Evolutionary conservation across 371 early-diverging fungal genomes (phyloP).

Genomic region (Actinomortierella ambigua): DNA sequence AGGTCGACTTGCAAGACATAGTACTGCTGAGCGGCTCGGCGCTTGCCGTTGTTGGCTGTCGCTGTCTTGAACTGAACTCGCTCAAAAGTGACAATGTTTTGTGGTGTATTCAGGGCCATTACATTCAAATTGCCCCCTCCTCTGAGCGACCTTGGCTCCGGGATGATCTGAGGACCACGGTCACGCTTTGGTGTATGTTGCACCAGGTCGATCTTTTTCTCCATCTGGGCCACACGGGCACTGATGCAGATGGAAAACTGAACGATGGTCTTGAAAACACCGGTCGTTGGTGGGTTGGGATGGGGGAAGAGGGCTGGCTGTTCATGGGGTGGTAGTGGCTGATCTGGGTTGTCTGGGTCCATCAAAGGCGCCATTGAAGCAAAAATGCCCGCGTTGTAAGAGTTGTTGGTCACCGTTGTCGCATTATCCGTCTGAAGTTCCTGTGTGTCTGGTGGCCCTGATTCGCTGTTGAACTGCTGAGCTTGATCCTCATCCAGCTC

Average conservation of each 20-base stretch:
- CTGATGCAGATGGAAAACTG: constrained; percentile 74
- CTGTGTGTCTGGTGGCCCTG: too few relatives aligned
- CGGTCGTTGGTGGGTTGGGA: too few relatives aligned
- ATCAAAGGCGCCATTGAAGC: too few relatives aligned
- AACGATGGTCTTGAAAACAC: constrained; percentile 15
- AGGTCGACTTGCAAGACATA: constrained; percentile 74
- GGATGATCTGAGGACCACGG: constrained; percentile 83
- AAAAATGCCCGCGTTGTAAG: too few relatives aligned
- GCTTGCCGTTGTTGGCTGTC: constrained; percentile 90
- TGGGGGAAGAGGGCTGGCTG: too few relatives aligned
- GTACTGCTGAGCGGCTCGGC: constrained; percentile 88
- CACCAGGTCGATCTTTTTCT: constrained; percentile 72
- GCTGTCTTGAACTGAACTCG: constrained; percentile 94
- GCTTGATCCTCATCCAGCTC: constrained; percentile 19
- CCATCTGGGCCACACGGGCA: constrained; percentile 60
- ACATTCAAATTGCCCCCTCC: constrained; percentile 60
- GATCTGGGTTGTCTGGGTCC: too few relatives aligned
- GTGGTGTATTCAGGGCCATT: constrained; percentile 51
- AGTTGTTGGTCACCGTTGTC: too few relatives aligned
- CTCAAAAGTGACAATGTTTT: constrained; percentile 77
- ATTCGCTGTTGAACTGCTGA: too few relatives aligned
- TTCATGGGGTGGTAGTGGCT: too few relatives aligned
- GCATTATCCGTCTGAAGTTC: too few relatives aligned
- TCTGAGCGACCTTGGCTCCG: constrained; percentile 64
- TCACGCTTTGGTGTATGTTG: constrained; percentile 95